Conservation (phyloP, 78 protist genomes). For the Anaeramoeba flamelloides region DNA sequence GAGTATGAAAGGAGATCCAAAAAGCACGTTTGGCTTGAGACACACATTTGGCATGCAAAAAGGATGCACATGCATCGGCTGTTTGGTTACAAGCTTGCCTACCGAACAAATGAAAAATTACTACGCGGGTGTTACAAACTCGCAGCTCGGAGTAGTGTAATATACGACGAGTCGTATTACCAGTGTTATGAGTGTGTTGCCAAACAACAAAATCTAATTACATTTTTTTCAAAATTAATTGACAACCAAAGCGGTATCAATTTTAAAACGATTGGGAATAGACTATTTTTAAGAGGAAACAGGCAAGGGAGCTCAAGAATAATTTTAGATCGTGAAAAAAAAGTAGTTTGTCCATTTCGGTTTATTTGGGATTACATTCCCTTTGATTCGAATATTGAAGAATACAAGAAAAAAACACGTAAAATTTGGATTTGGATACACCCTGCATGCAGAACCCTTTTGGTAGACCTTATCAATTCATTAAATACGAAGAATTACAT, state of each 20-base stretch:
- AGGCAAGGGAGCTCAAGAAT: no score
- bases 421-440: not conserved
- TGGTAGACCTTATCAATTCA: no score
- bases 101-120: not conserved
- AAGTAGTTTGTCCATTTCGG: no score
- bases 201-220: not conserved
- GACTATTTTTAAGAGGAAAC: no score
- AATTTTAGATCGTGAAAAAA: no score
- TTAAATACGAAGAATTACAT: no score
- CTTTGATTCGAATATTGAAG: no score
- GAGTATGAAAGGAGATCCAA: not conserved
- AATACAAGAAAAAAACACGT: not conserved
- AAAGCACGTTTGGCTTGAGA: not conserved
- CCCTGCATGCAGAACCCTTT: no score
- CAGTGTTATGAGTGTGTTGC: not conserved
- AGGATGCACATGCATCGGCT: not conserved
- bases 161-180: not conserved
- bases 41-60: not conserved
- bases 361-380: no score
- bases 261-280: no score
- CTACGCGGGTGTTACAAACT: not conserved
- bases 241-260: no score
- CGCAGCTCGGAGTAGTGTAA: not conserved
- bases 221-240: not conserved
- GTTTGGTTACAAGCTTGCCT: not conserved